Evolutionary conservation across 108 stramenopile species (phyloP).

Genomic region (Halocafeteria seosinensis): DNA sequence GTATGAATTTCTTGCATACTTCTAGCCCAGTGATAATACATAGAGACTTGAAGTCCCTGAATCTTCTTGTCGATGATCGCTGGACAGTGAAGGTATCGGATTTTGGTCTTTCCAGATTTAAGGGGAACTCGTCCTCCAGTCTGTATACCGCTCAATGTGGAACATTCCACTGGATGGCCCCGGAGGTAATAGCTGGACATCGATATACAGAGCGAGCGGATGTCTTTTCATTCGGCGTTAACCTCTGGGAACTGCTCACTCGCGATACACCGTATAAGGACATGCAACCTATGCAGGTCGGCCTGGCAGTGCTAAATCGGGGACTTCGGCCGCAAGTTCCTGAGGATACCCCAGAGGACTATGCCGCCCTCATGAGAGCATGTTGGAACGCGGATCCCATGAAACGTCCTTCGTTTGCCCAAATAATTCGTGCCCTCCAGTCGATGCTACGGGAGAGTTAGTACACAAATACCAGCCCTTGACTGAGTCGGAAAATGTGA

Average conservation of each 20-base stretch:
- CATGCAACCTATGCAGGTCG: slow-evolving; percentile 36
- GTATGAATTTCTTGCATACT: slow-evolving; percentile 25
- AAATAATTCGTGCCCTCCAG: not conserved
- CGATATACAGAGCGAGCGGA: slow-evolving; percentile 40
- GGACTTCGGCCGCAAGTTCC: slow-evolving; percentile 17
- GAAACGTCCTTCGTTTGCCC: not conserved
- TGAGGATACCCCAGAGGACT: slow-evolving; percentile 8
- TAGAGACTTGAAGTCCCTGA: slow-evolving; percentile 32
- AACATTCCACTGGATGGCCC: slow-evolving; percentile 45
- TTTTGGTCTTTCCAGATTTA: slow-evolving; percentile 20
- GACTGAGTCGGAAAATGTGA: no score
- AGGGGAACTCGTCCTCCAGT: not conserved
- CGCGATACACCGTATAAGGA: slow-evolving; percentile 31
- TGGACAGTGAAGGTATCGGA: slow-evolving; percentile 29
- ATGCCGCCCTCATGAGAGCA: slow-evolving; percentile 9
- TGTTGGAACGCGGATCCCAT: slow-evolving; percentile 19
- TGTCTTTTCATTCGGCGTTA: slow-evolving; percentile 38
- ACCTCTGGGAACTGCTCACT: slow-evolving; percentile 33
- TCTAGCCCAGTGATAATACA: slow-evolving; percentile 25
- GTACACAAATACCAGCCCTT: no score
- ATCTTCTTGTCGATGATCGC: slow-evolving; percentile 19
- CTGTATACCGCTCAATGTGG: slow-evolving; percentile 26
- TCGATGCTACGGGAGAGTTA: not conserved
- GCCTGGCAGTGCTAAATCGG: slow-evolving; percentile 18
- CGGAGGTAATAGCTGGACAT: slow-evolving; percentile 34